These are phyloP conservation scores for Nakaseomyces bracarensis DNA, from an alignment of 1,139 yeast species.

Conservation along the genomic window DNA sequence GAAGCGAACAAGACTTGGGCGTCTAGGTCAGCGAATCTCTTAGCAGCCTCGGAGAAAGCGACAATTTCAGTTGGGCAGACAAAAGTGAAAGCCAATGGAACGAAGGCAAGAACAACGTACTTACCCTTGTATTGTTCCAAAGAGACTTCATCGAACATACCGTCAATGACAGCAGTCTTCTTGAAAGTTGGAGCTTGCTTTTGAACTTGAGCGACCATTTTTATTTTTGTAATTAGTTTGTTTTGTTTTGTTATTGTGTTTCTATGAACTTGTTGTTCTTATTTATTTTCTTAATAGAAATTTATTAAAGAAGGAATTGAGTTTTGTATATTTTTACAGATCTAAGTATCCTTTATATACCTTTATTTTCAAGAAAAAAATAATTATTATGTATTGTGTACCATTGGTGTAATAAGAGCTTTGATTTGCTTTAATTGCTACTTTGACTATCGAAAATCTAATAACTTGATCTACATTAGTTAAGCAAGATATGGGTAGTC, in stretches of 20 bases:
- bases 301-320: neutral
- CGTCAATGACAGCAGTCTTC: conserved; percentile 95
- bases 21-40: conserved; percentile 80
- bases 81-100: conserved; percentile 98
- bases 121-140: conserved; percentile 94
- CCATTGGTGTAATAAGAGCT: no score
- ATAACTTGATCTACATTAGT: no score
- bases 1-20: conserved; percentile 91
- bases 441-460: no score
- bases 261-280: neutral
- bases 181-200: conserved; percentile 93
- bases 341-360: conserved; percentile 12
- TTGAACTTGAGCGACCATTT: conserved; percentile 83
- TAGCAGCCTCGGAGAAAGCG: conserved; percentile 93
- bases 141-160: conserved; percentile 87
- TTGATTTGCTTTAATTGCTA: no score
- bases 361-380: conserved; percentile 34
- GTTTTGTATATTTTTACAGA: no score
- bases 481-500: no score
- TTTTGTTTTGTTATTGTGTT: neutral
- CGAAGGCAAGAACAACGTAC: conserved; percentile 94
- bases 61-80: conserved; percentile 99
- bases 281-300: neutral
- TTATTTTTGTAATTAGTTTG: conserved; percentile 7
- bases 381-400: no score